Base-by-base conservation (phyloP, 495 filamentous ascomycete species). In the Neurospora sp. region DNA sequence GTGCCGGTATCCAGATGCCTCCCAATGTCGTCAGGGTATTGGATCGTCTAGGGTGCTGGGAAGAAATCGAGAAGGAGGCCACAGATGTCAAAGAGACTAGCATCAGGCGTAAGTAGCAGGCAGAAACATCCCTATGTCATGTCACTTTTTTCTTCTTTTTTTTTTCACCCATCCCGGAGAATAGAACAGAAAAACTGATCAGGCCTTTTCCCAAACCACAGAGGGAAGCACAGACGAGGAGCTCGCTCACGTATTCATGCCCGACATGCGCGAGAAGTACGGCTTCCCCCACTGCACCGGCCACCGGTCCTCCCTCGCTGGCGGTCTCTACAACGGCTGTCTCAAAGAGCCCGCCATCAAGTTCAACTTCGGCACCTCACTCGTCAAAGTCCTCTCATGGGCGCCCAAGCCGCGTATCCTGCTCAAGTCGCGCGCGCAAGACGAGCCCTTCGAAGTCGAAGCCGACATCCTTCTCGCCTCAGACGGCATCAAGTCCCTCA, bases 1-100 rank as follows among this genome's bases (percentile, higher is more conserved):
- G 93, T 69, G 92, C 92, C 8, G 92, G 92, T 38, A 93, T 95
- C 75, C 92, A 95, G 79, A 85, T 95, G 53, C 91, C 92, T 5
- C 92, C 92, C 1, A 94, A 96, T 73, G 92, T 94, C 84, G 88
- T 88, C 35, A 89, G 91, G 0, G 90, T 96, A 27, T 82, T 94
- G 37, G 89, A 93, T 78, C 79, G 86, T 12, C 83, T 91, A 39
- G 92, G 90, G 65, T 88, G 89, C 68, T 92, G 90, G 90, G 83
- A 86, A 39, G 83, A 86, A 37, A 94, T 94, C 77, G 86, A 86
- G 71, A 83, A 81, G 12, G 91, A 93, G 73, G 87, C 89, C 35
- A 84, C 84, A 68, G 79, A 82, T 70, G 77, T 86, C 59, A 81
- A 79, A 73, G 84, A 82, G 20, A 82, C 82, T 3, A 85, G 82